Evolutionary conservation across 2,329 filamentous ascomycete species (phyloP), one percentile per base, ranked within the genome.

Genomic region (Fusarium subglutinans): DNA sequence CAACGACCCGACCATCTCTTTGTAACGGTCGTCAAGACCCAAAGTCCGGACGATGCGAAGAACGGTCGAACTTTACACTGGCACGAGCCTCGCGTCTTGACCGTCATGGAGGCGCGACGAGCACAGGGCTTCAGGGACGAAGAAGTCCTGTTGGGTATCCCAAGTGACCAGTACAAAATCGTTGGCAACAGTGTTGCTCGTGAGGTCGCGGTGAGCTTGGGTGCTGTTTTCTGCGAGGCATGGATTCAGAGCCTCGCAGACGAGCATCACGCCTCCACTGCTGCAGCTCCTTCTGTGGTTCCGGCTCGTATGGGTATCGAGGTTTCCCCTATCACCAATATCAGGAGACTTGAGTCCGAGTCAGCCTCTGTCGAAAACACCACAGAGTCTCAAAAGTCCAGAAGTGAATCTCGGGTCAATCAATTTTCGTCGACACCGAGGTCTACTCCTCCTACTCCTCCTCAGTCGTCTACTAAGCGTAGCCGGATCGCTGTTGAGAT

Each of bases 121-220:
- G 91, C 90, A 0, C 94, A 96, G 79, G 92, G 92, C 0, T 90
- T 93, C 45, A 89, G 86, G 0, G 92, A 96, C 63, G 73, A 90
- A 11, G 94, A 96, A 65, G 87, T 95, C 0, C 80, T 97, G 2
- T 80, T 95, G 2, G 93, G 93, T 0, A 77, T 61, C 0, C 80
- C 86, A 0, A 15, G 43, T 0, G 83, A 90, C 4, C 91, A 94
- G 77, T 91, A 89, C 83, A 88, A 86, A 62, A 89, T 94, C 26
- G 85, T 95, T 0, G 94, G 94, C 0, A 97, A 97, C 80, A 93
- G 91, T 35, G 94, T 97, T 0, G 89, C 93, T 6, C 84, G 93
- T 14, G 88, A 90, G 30, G 88, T 94, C 3, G 89, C 93, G 0
- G 81, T 94, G 24, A 89, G 90, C 0, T 79, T 95, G 3, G 94